Percentiles rank a stretch among this genome's conserved stretches.
Evolutionary conservation across 2,329 filamentous ascomycete genomes (phyloP).

Genomic region (Endoconidiophora polonica): DNA sequence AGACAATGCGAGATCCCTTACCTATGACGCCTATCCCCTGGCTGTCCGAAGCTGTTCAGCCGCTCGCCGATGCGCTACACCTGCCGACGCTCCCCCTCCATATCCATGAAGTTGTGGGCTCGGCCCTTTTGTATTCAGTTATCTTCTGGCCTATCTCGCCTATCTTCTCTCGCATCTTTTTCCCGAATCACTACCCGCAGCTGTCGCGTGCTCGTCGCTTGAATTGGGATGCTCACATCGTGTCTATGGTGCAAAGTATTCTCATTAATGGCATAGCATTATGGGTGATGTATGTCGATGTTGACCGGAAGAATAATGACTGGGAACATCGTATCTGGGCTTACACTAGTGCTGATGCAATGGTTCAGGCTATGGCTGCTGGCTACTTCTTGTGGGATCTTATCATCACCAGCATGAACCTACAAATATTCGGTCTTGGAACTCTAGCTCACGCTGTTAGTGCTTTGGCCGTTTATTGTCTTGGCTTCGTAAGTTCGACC

Average conservation of each 20-base stretch:
- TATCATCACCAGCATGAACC: slow-evolving; percentile 47
- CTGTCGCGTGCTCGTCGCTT: slow-evolving; percentile 44
- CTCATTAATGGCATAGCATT: slow-evolving; percentile 58
- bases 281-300: slow-evolving; percentile 53
- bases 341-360: slow-evolving; percentile 53
- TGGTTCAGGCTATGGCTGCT: slow-evolving; percentile 59
- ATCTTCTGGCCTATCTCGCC: slow-evolving; percentile 54
- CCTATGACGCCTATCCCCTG: slow-evolving; percentile 44
- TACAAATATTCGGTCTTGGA: slow-evolving; percentile 58
- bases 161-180: slow-evolving; percentile 41
- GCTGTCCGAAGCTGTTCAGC: slow-evolving; percentile 39
- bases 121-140: slow-evolving; percentile 50
- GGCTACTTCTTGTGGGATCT: slow-evolving; percentile 82
- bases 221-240: slow-evolving; percentile 77
- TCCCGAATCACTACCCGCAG: slow-evolving; percentile 48
- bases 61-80: slow-evolving; percentile 43
- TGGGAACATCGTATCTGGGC: slow-evolving; percentile 58
- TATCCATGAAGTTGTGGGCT: slow-evolving; percentile 56
- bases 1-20: slow-evolving; percentile 56
- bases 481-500: slow-evolving; percentile 55
- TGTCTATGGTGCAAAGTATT: slow-evolving; percentile 62
- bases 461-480: slow-evolving; percentile 55
- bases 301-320: slow-evolving; percentile 49
- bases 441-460: slow-evolving; percentile 62
- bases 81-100: slow-evolving; percentile 57